These are phyloP conservation scores for Moesziomyces antarcticus DNA, from an alignment of 1,284 basidiomycete genomes.

Conservation along the genomic window DNA sequence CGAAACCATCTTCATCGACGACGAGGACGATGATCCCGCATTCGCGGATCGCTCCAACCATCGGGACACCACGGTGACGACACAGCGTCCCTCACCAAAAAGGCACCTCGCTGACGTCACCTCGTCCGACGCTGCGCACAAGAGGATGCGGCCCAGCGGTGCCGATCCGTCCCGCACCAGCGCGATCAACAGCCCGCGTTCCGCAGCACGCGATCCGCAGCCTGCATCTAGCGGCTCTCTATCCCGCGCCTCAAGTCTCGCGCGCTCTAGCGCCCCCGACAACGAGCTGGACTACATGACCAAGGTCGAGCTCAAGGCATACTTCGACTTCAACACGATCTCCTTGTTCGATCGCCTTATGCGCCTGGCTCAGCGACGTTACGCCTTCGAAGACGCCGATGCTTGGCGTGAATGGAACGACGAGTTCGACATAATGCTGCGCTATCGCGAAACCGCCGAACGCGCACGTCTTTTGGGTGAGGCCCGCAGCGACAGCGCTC, in stretches of 20 bases:
- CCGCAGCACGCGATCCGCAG: conserved; percentile 10
- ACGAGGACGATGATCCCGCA: conserved; percentile 11
- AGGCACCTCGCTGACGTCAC: neutral
- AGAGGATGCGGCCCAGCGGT: conserved; percentile 2
- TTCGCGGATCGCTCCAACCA: neutral
- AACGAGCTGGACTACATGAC: conserved; percentile 1
- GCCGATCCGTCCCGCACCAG: neutral
- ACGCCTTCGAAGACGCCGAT: neutral
- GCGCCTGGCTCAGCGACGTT: neutral
- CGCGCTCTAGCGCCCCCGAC: neutral
- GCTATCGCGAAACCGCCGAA: neutral
- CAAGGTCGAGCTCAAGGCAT: conserved; percentile 5
- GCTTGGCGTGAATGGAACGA: conserved; percentile 5
- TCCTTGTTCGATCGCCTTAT: neutral
- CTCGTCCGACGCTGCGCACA: conserved; percentile 1
- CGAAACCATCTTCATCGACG: conserved; percentile 25
- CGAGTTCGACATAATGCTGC: neutral
- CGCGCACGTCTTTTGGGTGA: neutral
- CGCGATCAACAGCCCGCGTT: neutral
- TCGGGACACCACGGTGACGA: too few relatives aligned
- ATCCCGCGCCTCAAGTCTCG: neutral
- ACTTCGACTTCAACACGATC: neutral
- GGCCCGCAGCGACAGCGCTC: neutral
- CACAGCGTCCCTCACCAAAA: conserved; percentile 17
- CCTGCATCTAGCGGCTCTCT: conserved; percentile 14